Evolutionary conservation across 1,284 basidiomycete species (phyloP), one percentile per base, ranked within the genome.

Genomic region (Ceratorhiza oryzae-sativae): DNA sequence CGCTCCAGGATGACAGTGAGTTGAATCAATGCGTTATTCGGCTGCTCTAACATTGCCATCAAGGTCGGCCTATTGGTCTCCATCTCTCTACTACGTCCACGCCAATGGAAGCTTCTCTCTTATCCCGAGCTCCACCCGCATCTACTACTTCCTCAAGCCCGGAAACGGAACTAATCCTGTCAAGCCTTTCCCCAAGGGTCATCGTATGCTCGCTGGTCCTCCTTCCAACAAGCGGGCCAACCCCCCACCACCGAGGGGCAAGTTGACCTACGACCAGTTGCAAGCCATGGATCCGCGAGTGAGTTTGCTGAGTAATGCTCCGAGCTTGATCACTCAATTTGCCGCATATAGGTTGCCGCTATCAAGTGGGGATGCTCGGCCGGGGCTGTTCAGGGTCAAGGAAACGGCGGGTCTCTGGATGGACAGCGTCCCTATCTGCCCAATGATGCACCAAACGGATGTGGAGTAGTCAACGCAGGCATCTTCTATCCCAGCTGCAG

Each of bases 271-370:
- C 25, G 67, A 70, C 15, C 67, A 70, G n/a, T 55, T 45, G 30
- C 67, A 70, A 30, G 67, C 67, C 23, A 58, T 70, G 67, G 67
- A 70, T 27, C 67, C 67, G 34, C 67, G 55, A 23, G 67, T 70
- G 36, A 6, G 67, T 39, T 39, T 39, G 36, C 45, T 27, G n/a
- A n/a, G 34, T 34, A 34, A 6, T 36, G 32, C 15, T 5, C 15
- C 12, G 8, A 12, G 20, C 8, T 41, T 30, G 6, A 10, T 20
- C 13, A 36, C n/a, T 1, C 9, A 18, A 30, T 48, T 1, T 53
- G 49, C 25, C 12, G 13, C 32, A n/a, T n/a, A 56, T 5, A 70
- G 67, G 30, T 70, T 34, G 53, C 39, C 25, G 67, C 67, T 15
- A 70, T 70, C 55, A 70, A 48, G 23, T 70, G 53, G 53, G 67